Evolutionary conservation across 352 stramenopile species (phyloP).

Genomic region (Thalassiosira mediterranea): DNA sequence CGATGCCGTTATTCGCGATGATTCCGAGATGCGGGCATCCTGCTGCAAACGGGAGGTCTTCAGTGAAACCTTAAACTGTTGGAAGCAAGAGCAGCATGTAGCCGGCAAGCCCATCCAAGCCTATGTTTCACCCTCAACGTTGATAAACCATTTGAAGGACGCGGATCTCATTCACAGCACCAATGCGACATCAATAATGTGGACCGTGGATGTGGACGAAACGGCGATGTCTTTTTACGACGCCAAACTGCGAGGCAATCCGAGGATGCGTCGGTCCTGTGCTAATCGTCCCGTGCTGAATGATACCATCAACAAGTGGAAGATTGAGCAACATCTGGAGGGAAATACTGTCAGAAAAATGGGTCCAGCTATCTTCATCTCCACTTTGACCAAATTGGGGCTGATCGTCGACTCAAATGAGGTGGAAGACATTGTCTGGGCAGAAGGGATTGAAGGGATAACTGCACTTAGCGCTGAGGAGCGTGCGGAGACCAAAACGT

Average conservation of each 20-base stretch:
- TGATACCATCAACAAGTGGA: not conserved
- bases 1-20: not conserved
- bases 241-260: not conserved
- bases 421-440: not conserved
- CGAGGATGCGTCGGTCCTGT: not conserved
- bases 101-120: no score
- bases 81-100: not conserved
- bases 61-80: not conserved
- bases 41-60: not conserved
- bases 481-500: not conserved
- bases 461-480: not conserved
- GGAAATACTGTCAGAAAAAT: not conserved
- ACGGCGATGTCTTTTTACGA: not conserved
- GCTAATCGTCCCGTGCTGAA: not conserved
- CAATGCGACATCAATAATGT: not conserved
- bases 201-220: not conserved
- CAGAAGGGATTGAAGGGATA: not conserved
- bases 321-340: not conserved
- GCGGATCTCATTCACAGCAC: not conserved
- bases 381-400: not conserved
- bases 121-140: not conserved
- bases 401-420: not conserved
- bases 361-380: not conserved
- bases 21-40: not conserved
- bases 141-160: not conserved